A percentile compares a stretch with the other conserved stretches of the same genome.
phyloP scores from a whole-genome alignment of 2,329 filamentous ascomycete species.

The Colletotrichum sp. region DNA sequence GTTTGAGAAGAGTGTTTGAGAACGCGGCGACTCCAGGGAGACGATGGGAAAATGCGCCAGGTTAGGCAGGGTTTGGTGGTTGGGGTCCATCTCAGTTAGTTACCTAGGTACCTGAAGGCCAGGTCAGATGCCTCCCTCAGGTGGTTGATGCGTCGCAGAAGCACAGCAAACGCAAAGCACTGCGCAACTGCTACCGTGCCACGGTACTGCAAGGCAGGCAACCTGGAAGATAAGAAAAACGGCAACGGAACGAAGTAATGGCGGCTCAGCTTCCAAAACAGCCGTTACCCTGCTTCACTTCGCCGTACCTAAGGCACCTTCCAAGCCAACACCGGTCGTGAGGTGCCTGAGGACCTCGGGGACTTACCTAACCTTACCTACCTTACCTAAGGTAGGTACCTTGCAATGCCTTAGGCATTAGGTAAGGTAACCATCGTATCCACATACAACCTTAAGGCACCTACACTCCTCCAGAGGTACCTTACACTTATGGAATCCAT shows the following conservation, averaged over 20 bases:
- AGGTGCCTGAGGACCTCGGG: neutral
- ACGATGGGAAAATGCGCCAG: neutral
- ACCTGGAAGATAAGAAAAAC: neutral
- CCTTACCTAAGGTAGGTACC: too few species aligned
- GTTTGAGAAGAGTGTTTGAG: neutral
- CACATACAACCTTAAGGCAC: neutral
- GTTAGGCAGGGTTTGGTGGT: neutral
- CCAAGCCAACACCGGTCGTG: neutral
- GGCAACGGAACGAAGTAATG: neutral
- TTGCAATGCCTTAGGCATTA: too few species aligned
- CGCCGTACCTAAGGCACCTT: neutral
- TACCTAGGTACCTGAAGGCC: neutral
- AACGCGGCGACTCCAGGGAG: neutral
- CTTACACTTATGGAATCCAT: too few species aligned
- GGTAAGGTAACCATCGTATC: neutral
- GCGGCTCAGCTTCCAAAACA: neutral
- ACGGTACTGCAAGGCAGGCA: neutral
- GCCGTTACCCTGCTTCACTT: neutral
- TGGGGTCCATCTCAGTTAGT: neutral
- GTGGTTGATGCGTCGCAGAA: neutral
- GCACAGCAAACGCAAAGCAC: neutral
- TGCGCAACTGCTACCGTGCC: neutral
- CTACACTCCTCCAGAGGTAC: too few species aligned
- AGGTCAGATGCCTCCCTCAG: neutral
- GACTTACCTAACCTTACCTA: neutral